A percentile compares a stretch with the other conserved stretches of the same genome.
These are phyloP conservation scores for Phytophthora hybrid DNA, from an alignment of 352 stramenopile species.

Conservation along the genomic window DNA sequence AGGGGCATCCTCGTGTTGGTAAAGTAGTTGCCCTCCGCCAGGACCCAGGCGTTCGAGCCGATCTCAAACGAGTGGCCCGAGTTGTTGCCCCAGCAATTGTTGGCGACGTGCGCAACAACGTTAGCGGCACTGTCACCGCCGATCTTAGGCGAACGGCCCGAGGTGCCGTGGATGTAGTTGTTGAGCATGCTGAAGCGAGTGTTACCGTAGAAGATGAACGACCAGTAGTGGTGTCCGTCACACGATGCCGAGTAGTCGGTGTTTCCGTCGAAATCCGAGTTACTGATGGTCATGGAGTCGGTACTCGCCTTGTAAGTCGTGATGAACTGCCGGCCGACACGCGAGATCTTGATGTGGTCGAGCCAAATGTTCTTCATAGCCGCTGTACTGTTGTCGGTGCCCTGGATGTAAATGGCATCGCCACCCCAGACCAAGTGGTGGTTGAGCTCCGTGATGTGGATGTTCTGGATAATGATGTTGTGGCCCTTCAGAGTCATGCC, in stretches of 20 bases:
- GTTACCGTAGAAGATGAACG: constrained; percentile 28
- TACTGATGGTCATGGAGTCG: too few species aligned
- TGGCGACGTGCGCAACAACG: constrained; percentile 42
- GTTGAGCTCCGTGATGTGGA: constrained; percentile 56
- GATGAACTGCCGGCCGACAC: too few species aligned
- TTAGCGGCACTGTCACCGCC: constrained; percentile 19
- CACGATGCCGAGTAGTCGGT: constrained; percentile 46
- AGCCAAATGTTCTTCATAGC: constrained; percentile 36
- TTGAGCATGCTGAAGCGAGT: constrained; percentile 35
- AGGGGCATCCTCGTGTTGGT: constrained; percentile 36
- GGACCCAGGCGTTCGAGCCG: constrained; percentile 25
- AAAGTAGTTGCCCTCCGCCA: constrained; percentile 57
- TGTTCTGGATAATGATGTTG: constrained; percentile 62
- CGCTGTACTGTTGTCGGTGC: too few species aligned
- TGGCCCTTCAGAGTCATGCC: too few species aligned
- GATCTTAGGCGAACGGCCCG: constrained; percentile 38
- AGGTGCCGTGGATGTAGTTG: constrained; percentile 48
- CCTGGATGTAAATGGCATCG: too few species aligned
- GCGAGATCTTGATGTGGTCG: too few species aligned
- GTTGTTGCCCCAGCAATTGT: constrained; percentile 57
- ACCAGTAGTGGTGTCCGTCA: constrained; percentile 54
- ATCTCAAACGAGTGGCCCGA: constrained; percentile 42
- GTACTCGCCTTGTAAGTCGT: too few species aligned
- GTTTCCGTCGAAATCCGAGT: too few species aligned
- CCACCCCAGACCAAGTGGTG: constrained; percentile 42